Base-by-base conservation (phyloP, 2,329 filamentous ascomycete species). In the Sarocladium strictum region DNA sequence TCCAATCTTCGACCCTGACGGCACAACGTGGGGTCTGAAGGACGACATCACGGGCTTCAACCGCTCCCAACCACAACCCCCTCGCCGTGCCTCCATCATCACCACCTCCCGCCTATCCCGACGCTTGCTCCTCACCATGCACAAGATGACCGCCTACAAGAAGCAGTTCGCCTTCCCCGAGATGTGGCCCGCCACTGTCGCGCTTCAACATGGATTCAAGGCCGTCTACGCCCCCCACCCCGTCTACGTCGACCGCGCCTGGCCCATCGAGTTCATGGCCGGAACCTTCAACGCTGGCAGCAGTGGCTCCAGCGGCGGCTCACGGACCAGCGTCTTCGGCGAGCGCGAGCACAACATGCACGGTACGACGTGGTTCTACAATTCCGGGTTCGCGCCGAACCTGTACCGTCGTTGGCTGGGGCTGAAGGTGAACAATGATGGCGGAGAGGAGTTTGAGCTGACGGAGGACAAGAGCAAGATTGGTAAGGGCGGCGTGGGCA, bases 91-190 rank as follows among this genome's bases (percentile, higher is more conserved):
- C 38, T 87, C 90, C 61, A 96, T 97, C 71, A 93, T 96, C 67
- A 93, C 92, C 0, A 86, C 91, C 0, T 87, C 87, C 1, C 84
- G 93, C 53, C 87, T 97, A 72, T 94, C 88, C 12, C 84, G 85
- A 50, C 84, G 84, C 47, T 82, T 97, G 49, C 78, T 97, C 14
- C 76, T 85, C 58, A 86, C 86, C 17, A 97, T 97, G 93, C 93
- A 97, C 74, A 81, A 84, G 54, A 91, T 96, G 74, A 96, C 92
- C 3, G 84, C 85, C 27, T 81, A 89, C 63, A 86, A 87, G 65
- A 92, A 91, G 62, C 89, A 95, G 69, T 89, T 89, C 59, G 95
- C 94, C 75, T 96, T 96, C 67, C 89, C 91, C 0, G 93, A 97
- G 70, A 97, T 97, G 92, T 97, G 90, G 90, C 90, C 92, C 0